These are phyloP conservation scores for Thelephora aurantiotincta DNA, from an alignment of 768 basidiomycete species.

Conservation along the genomic window DNA sequence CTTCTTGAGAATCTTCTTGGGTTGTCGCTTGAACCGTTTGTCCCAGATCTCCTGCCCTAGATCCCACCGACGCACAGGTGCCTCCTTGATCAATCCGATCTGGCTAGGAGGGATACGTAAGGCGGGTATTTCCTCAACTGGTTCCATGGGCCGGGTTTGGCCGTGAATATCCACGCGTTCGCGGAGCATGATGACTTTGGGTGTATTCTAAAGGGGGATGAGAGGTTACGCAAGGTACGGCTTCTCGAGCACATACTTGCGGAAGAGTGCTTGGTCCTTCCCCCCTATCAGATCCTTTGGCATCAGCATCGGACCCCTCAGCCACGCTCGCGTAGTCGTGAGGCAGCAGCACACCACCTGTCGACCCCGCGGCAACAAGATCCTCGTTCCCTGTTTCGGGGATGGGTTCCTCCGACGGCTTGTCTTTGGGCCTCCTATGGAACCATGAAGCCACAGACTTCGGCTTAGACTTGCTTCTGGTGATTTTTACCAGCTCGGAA, in stretches of 20 bases:
- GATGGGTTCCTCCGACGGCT: too few relatives aligned
- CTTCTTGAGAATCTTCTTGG: slow-evolving; percentile 27
- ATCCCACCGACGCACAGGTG: slow-evolving; percentile 51
- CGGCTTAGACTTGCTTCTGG: too few relatives aligned
- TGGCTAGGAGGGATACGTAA: slow-evolving; percentile 37
- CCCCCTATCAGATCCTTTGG: too few relatives aligned
- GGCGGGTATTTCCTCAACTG: slow-evolving; percentile 34
- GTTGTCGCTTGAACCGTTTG: slow-evolving; percentile 27
- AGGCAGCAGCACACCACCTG: too few relatives aligned
- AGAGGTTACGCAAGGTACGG: slow-evolving; percentile 7
- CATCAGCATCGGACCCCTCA: too few relatives aligned
- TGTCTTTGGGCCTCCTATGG: too few relatives aligned
- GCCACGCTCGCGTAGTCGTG: too few relatives aligned
- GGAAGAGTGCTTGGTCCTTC: not conserved
- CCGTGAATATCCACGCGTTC: slow-evolving; percentile 61
- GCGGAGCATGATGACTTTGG: slow-evolving; percentile 39
- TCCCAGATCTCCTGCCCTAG: slow-evolving; percentile 52
- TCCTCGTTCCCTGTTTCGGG: too few relatives aligned
- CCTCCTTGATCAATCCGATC: slow-evolving; percentile 65
- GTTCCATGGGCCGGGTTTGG: slow-evolving; percentile 47
- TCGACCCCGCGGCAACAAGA: too few relatives aligned
- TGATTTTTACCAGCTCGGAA: slow-evolving; percentile 9
- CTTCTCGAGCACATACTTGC: not conserved
- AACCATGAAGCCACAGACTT: too few relatives aligned
- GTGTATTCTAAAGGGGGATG: slow-evolving; percentile 3